Percentiles rank a stretch among this genome's conserved stretches.
Evolutionary conservation across 2,329 filamentous ascomycete species (phyloP).

Genomic region (Fusarium virguliforme): DNA sequence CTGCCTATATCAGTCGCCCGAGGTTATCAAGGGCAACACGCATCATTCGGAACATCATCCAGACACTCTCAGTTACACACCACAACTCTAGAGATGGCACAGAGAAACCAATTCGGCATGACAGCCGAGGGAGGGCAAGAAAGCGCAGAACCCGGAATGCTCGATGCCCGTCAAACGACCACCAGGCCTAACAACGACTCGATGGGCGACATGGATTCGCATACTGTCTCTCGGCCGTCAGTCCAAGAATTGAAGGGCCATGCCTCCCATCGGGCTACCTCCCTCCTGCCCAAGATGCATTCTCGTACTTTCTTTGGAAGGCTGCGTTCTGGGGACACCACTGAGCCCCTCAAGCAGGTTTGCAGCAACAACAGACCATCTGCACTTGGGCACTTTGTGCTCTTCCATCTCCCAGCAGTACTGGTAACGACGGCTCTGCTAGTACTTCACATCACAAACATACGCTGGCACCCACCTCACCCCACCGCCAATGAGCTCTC

Average conservation of each 20-base stretch:
- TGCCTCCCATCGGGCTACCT: not conserved
- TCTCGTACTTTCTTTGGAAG: not conserved
- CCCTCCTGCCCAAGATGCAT: not conserved
- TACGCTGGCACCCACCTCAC: constrained; percentile 6
- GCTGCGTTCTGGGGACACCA: not conserved
- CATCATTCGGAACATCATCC: not conserved
- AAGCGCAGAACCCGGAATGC: too few relatives aligned
- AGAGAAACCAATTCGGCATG: not conserved
- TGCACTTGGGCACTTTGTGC: not conserved
- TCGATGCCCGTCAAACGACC: too few relatives aligned
- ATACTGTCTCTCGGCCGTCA: not conserved
- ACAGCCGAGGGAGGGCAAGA: not conserved
- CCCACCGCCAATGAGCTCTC: constrained; percentile 14
- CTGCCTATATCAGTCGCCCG: not conserved
- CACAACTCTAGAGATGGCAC: not conserved
- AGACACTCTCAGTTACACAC: not conserved
- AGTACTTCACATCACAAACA: not conserved
- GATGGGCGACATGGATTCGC: not conserved
- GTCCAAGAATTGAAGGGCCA: not conserved
- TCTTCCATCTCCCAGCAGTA: constrained; percentile 13
- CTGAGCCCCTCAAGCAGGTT: constrained; percentile 10
- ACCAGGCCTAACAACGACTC: not conserved
- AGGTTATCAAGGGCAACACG: not conserved
- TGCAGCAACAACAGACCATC: constrained; percentile 16
- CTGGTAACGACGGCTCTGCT: constrained; percentile 4